A percentile compares a stretch with the other conserved stretches of the same genome.
These are phyloP conservation scores for Coemansia sp. DNA, from an alignment of 192 early-diverging fungal genomes.

Conservation along the genomic window DNA sequence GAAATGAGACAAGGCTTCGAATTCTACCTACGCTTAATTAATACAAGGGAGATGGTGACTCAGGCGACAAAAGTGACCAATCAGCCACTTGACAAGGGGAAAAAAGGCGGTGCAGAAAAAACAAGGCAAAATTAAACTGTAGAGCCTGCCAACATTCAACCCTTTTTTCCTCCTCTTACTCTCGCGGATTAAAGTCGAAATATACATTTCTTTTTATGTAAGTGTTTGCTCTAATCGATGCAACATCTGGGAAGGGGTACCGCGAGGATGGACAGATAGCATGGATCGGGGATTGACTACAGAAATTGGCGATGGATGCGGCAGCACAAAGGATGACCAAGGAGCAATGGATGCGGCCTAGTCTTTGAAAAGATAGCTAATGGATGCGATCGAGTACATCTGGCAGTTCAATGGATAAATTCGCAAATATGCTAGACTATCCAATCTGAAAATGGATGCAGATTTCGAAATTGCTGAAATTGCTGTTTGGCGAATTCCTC, in stretches of 20 bases:
- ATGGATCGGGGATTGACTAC: not conserved
- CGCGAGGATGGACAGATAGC: not conserved
- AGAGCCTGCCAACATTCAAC: not conserved
- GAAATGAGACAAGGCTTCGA: too few species aligned
- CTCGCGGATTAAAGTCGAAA: constrained; percentile 10
- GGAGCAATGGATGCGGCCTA: not conserved
- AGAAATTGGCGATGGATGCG: not conserved
- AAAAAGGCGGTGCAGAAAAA: not conserved
- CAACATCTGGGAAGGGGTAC: not conserved
- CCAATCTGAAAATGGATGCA: not conserved
- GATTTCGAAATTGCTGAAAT: not conserved
- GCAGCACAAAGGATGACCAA: not conserved
- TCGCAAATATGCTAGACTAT: not conserved
- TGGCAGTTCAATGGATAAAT: not conserved
- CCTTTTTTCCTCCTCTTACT: constrained; percentile 9
- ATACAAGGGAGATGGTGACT: not conserved
- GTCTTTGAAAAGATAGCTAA: not conserved
- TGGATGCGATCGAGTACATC: constrained; percentile 1
- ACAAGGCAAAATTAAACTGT: not conserved
- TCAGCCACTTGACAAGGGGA: not conserved
- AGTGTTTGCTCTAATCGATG: not conserved
- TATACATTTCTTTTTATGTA: constrained; percentile 13
- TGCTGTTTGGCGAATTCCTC: not conserved
- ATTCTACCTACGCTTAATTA: too few species aligned
- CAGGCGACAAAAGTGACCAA: not conserved